A percentile compares a stretch with the other conserved stretches of the same genome.
phyloP scores from a whole-genome alignment of 768 basidiomycete genomes.

The Paxillus ammoniavirescens region DNA sequence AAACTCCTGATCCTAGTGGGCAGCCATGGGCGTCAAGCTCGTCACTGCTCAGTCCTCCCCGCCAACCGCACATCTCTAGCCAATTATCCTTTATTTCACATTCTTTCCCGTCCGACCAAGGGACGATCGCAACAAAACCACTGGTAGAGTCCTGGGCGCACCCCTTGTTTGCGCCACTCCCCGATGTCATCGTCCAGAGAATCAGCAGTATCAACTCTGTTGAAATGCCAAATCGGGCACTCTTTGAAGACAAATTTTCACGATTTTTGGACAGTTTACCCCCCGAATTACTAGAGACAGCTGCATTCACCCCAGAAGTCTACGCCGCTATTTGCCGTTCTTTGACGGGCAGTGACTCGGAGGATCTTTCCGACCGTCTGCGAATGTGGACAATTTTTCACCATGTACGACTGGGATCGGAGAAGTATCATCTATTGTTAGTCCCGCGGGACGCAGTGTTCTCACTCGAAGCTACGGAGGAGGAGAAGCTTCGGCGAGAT shows the following conservation, averaged over 20 bases:
- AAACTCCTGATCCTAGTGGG: constrained; percentile 26
- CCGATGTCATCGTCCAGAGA: constrained; percentile 51
- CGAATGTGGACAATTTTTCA: constrained; percentile 58
- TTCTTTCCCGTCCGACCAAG: constrained; percentile 37
- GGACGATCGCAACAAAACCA: constrained; percentile 37
- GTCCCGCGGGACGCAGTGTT: constrained; percentile 61
- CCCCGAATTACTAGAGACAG: constrained; percentile 57
- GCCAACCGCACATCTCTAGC: constrained; percentile 20
- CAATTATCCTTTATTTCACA: constrained; percentile 46
- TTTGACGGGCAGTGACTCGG: constrained; percentile 36
- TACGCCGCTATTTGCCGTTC: constrained; percentile 53
- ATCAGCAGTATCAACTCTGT: constrained; percentile 51
- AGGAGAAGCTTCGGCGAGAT: constrained; percentile 48
- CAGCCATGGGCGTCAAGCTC: constrained; percentile 14
- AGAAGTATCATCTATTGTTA: constrained; percentile 54
- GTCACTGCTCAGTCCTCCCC: constrained; percentile 24
- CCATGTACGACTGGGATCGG: constrained; percentile 60
- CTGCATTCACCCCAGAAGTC: constrained; percentile 51
- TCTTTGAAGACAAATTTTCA: constrained; percentile 50
- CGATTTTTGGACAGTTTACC: constrained; percentile 52
- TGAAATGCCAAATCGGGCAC: constrained; percentile 58
- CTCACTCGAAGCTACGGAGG: constrained; percentile 45
- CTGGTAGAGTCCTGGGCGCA: constrained; percentile 60
- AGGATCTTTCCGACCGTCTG: constrained; percentile 38
- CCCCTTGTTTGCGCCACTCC: constrained; percentile 58